These are phyloP conservation scores for Zygnema circumcarinatum DNA, from an alignment of 139 green algal species.

Conservation along the genomic window DNA sequence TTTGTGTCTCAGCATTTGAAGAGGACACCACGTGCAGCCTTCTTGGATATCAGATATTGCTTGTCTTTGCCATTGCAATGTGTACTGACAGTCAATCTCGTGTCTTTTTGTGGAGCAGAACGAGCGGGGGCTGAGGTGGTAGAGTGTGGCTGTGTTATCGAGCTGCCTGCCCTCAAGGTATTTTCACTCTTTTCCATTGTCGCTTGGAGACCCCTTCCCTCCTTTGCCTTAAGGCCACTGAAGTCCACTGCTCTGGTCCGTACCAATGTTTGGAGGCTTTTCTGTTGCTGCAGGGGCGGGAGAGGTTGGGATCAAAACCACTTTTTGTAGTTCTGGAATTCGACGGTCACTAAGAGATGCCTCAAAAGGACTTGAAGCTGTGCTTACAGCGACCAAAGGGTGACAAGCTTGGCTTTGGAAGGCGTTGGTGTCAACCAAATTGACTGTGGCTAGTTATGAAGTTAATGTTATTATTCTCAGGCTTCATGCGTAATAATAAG, in stretches of 20 bases:
- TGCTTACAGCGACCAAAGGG: too few relatives aligned
- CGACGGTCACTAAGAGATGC: neutral
- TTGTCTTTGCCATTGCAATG: too few relatives aligned
- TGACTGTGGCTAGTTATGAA: too few relatives aligned
- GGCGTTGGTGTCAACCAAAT: too few relatives aligned
- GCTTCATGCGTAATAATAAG: too few relatives aligned
- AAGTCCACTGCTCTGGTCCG: neutral
- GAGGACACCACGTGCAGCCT: too few relatives aligned
- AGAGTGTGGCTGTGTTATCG: constrained; percentile 39
- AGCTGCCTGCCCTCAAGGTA: constrained; percentile 51
- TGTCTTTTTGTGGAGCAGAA: constrained; percentile 9
- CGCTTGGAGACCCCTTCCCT: neutral
- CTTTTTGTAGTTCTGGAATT: neutral
- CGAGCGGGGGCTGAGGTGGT: constrained; percentile 34
- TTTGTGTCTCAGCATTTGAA: too few relatives aligned
- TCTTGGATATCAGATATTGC: too few relatives aligned
- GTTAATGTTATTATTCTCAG: too few relatives aligned
- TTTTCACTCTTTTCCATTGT: neutral
- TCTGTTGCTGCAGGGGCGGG: neutral
- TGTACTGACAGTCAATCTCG: too few relatives aligned
- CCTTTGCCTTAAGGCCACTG: neutral
- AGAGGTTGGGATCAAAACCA: neutral
- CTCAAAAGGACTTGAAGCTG: too few relatives aligned
- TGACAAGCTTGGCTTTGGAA: too few relatives aligned
- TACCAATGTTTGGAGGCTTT: neutral